A percentile compares a stretch with the other conserved stretches of the same genome.
Conservation (phyloP, 805 yeast species). For the Blastobotrys attinorum region DNA sequence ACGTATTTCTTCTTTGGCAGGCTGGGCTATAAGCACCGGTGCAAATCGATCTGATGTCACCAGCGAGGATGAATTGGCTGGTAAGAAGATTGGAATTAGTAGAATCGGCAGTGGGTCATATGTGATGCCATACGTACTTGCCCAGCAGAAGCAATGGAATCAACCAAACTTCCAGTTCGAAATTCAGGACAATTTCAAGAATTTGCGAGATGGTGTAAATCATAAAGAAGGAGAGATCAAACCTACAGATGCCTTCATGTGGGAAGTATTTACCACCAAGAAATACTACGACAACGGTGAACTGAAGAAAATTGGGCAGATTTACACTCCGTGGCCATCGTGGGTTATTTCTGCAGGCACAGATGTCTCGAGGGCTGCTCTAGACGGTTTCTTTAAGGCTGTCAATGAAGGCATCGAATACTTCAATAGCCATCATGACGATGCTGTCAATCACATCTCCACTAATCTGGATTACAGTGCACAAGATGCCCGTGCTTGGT, state of each 20-base stretch:
- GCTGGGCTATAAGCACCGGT: conserved; percentile 86
- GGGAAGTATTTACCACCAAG: conserved; percentile 91
- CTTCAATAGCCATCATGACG: conserved; percentile 52
- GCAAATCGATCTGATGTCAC: conserved; percentile 45
- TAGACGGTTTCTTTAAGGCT: conserved; percentile 40
- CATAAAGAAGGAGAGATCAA: conserved; percentile 35
- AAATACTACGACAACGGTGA: conserved; percentile 74
- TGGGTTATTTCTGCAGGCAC: conserved; percentile 67
- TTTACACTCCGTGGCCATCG: conserved; percentile 94
- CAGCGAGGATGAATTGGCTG: conserved; percentile 46
- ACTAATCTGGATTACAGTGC: conserved; percentile 64
- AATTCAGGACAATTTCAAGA: conserved; percentile 58
- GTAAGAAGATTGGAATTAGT: conserved; percentile 65
- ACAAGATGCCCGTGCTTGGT: conserved; percentile 77
- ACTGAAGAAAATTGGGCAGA: conserved; percentile 76
- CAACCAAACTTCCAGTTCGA: conserved; percentile 38
- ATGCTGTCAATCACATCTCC: conserved; percentile 58
- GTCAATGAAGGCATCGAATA: conserved; percentile 61
- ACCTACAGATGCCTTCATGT: conserved; percentile 79
- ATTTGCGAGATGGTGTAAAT: conserved; percentile 75
- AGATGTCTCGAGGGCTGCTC: conserved; percentile 27
- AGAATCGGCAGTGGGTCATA: conserved; percentile 85
- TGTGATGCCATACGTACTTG: conserved; percentile 84
- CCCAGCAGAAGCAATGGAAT: conserved; percentile 47
- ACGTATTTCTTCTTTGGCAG: background rate